These are phyloP conservation scores for Candida labiduridarum DNA, from an alignment of 1,139 yeast species.

Conservation along the genomic window DNA sequence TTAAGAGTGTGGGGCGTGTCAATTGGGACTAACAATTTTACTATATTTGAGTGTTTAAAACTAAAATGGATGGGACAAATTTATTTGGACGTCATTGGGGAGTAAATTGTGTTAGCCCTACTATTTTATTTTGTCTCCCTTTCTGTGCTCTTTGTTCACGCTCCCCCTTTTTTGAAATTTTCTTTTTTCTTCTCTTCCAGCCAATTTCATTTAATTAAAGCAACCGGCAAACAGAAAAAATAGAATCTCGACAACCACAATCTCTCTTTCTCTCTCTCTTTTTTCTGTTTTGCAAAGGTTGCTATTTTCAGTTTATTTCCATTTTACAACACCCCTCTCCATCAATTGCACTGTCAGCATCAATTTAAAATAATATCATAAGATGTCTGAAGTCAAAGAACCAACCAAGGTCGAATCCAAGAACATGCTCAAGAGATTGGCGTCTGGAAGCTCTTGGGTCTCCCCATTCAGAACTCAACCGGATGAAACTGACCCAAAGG, in stretches of 20 bases:
- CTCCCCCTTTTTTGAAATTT: constrained; percentile 16
- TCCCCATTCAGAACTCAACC: constrained; percentile 51
- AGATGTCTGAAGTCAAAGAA: constrained; percentile 21
- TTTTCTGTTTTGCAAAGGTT: neutral
- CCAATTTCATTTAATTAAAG: neutral
- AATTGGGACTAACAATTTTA: too few species aligned
- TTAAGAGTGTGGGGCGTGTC: too few species aligned
- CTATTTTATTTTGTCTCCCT: neutral
- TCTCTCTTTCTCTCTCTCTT: neutral
- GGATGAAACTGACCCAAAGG: constrained; percentile 12
- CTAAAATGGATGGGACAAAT: too few species aligned
- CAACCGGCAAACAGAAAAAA: neutral
- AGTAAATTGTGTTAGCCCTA: too few species aligned
- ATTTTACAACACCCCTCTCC: neutral
- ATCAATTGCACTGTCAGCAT: constrained; percentile 1
- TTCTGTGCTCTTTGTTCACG: constrained; percentile 11
- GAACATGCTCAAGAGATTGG: constrained; percentile 40
- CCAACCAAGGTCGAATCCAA: constrained; percentile 10
- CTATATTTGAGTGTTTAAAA: too few species aligned
- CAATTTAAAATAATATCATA: neutral
- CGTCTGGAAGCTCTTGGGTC: constrained; percentile 46
- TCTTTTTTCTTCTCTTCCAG: neutral
- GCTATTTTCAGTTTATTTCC: neutral
- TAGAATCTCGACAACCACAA: neutral
- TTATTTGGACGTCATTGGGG: too few species aligned